phyloP scores from a whole-genome alignment of 2,329 filamentous ascomycete species.

The Fusarium continuum region DNA sequence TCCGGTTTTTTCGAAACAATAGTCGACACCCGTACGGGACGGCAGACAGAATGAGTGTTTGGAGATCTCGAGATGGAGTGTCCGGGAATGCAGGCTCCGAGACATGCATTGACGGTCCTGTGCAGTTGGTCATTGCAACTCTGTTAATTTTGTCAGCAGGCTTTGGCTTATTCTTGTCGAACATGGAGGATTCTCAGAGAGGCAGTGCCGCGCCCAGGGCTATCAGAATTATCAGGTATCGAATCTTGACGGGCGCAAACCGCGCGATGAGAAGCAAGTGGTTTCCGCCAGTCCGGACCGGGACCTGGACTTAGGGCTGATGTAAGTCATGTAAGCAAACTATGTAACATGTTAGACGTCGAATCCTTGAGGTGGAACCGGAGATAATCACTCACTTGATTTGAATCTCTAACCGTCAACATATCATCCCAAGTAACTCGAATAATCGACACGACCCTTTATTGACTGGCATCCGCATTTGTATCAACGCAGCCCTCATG shows the following conservation, averaged over 20 bases:
- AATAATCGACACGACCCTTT: slow-evolving; percentile 2
- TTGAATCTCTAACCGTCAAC: not conserved
- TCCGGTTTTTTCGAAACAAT: slow-evolving; percentile 9
- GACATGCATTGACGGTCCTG: slow-evolving; percentile 35
- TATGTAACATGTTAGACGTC: not conserved
- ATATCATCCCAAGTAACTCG: not conserved
- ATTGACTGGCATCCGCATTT: slow-evolving; percentile 12
- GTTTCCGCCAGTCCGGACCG: slow-evolving; percentile 2
- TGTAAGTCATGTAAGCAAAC: slow-evolving; percentile 20
- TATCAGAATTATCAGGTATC: not conserved
- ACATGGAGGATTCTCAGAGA: not conserved
- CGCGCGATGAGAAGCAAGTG: slow-evolving; percentile 4
- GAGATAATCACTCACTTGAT: not conserved
- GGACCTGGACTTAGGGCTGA: slow-evolving; percentile 13
- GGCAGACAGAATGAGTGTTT: slow-evolving; percentile 1
- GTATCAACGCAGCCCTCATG: slow-evolving; percentile 17
- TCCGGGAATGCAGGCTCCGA: slow-evolving; percentile 25
- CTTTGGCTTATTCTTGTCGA: not conserved
- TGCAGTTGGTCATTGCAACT: slow-evolving; percentile 17
- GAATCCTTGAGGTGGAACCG: not conserved
- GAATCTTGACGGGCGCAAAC: slow-evolving; percentile 14
- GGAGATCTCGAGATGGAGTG: slow-evolving; percentile 29
- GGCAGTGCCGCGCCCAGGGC: not conserved
- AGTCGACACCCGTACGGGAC: slow-evolving; percentile 6
- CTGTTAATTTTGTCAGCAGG: not conserved